Evolutionary conservation across 1,139 yeast species (phyloP), one percentile per base, ranked within the genome.

Genomic region (Arxiozyma slooffiae): DNA sequence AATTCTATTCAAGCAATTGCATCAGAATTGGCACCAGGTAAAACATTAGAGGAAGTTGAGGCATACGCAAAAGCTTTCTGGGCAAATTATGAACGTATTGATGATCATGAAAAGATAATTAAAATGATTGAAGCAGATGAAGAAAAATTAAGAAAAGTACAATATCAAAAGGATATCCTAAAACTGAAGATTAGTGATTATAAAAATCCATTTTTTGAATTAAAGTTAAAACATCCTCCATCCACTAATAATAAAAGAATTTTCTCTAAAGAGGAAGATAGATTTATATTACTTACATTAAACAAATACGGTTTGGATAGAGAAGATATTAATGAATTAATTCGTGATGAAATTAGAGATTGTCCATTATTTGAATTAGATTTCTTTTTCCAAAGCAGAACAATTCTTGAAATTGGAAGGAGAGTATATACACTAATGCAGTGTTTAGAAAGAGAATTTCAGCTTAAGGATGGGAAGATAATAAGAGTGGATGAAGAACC

Each of bases 61-160:
- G 80, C 75, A 46, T 85, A 85, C 61, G 82, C 87, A 2, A 72
- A 72, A 53, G 78, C 76, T 6, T 85, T 85, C 61, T 85, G 95
- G 95, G 57, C 68, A 38, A 75, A 78, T 52, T 81, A 78, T 60
- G 69, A 77, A 51, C 80, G 79, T 52, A 80, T 85, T 52, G 92
- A 85, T 36, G 90, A 89, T 4, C 79, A 79, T 63, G 95, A 85
- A 58, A 74, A 81, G 57, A 81, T 79, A 57, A 68, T 85, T 45
- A 72, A 72, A 41, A 85, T 79, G 55, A 83, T 85, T 55, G 92
- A 85, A 64, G 71, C 72, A n/a, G 95, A 92, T 18, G 95, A 85
- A 62, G 89, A 83, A 40, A 82, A 77, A 61, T 74, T 82, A 39
- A 70, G 77, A 53, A 79, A 78, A 57, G 60, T 74, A 11, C 79